These are phyloP conservation scores for Turnera subulata DNA, from an alignment of 345 rosid genomes.

Conservation along the genomic window DNA sequence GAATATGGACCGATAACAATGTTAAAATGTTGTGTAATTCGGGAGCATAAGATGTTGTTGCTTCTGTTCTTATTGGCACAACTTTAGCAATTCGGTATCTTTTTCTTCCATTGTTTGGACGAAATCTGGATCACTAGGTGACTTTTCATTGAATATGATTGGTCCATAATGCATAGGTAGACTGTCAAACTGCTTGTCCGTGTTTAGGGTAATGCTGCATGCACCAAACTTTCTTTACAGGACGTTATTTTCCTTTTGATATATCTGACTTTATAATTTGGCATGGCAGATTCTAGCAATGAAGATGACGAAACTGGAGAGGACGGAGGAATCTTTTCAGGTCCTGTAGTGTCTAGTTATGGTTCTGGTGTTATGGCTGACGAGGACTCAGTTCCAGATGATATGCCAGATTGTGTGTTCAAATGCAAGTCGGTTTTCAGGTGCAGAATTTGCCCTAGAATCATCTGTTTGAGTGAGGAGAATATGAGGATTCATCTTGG, in stretches of 20 bases:
- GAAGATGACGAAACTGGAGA: slow-evolving; percentile 43
- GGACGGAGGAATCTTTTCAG: slow-evolving; percentile 21
- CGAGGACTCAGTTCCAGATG: slow-evolving; percentile 30
- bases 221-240: too few relatives aligned
- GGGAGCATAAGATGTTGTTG: background rate
- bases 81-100: too few relatives aligned
- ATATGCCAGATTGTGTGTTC: slow-evolving; percentile 55
- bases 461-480: slow-evolving; percentile 66
- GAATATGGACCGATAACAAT: background rate
- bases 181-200: background rate
- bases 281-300: slow-evolving; percentile 31
- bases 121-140: too few relatives aligned
- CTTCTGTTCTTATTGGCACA: too few relatives aligned
- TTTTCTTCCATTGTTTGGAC: too few relatives aligned
- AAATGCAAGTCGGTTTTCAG: slow-evolving; percentile 67
- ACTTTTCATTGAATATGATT: too few relatives aligned
- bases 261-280: slow-evolving; percentile 19
- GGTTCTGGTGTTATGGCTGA: slow-evolving; percentile 15
- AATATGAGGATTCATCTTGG: slow-evolving; percentile 62
- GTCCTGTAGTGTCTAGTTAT: slow-evolving; percentile 16
- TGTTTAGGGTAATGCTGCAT: background rate
- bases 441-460: slow-evolving; percentile 78
- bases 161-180: background rate
- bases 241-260: background rate
- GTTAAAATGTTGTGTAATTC: background rate